Conservation (phyloP, 2,329 filamentous ascomycete genomes). For the Trichothecium roseum region DNA sequence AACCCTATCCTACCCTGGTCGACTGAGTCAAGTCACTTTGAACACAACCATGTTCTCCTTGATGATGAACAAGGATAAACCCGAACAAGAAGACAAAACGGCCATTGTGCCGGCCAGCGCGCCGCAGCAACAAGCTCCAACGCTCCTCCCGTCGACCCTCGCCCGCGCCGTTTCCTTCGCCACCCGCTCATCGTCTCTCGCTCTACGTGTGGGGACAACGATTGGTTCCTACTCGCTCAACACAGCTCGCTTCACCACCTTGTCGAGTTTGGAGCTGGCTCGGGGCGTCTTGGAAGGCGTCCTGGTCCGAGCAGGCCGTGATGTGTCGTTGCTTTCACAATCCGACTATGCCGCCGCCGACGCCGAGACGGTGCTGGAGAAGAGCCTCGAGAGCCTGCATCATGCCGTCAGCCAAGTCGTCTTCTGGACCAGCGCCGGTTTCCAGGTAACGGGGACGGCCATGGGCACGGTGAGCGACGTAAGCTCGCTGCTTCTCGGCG, state of each 20-base stretch:
- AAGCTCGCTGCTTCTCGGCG: slow-evolving; percentile 46
- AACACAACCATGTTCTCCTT: too few species aligned
- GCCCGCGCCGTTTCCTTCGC: slow-evolving; percentile 51
- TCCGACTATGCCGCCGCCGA: slow-evolving; percentile 38
- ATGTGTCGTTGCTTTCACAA: slow-evolving; percentile 28
- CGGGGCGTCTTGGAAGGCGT: slow-evolving; percentile 44
- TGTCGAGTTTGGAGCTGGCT: slow-evolving; percentile 47
- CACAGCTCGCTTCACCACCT: slow-evolving; percentile 43
- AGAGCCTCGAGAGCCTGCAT: slow-evolving; percentile 45
- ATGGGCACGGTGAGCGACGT: slow-evolving; percentile 43
- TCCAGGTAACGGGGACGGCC: slow-evolving; percentile 45
- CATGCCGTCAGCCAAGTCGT: slow-evolving; percentile 46
- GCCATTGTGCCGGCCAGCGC: slow-evolving; percentile 7
- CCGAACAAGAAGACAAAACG: neutral
- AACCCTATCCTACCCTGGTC: too few species aligned
- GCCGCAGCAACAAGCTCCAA: slow-evolving; percentile 20
- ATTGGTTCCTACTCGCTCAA: slow-evolving; percentile 41
- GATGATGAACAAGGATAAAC: too few species aligned
- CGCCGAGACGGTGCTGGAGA: slow-evolving; percentile 45
- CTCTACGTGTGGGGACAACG: slow-evolving; percentile 41
- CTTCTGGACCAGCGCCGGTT: slow-evolving; percentile 51
- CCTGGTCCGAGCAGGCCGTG: slow-evolving; percentile 39
- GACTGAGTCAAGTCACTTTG: too few species aligned
- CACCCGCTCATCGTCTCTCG: slow-evolving; percentile 48
- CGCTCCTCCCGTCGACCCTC: slow-evolving; percentile 46